Base-by-base conservation (phyloP, 225 moss, liverwort and hornwort genomes). In the Polytrichum commune region DNA sequence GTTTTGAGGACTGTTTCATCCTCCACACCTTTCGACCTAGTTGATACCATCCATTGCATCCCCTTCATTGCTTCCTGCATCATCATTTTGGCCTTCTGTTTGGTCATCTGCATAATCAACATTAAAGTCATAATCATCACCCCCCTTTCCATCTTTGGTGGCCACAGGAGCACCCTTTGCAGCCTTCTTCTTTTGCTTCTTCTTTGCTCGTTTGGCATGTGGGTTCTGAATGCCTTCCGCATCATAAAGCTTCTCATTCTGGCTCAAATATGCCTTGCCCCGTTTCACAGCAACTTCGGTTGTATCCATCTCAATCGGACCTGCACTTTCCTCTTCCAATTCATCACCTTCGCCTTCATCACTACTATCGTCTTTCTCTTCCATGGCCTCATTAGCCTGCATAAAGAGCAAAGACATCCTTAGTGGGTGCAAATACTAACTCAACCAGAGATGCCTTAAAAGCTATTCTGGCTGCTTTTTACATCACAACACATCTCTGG, bases 201-300 rank as follows among this genome's bases (percentile, higher is more conserved):
- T 89, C 69, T 75, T 76, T 20, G 86, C 89, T 73, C 89, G 78
- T 62, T 79, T 86, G 54, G 74, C 73, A 63, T 89, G 86, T n/a
- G 89, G 89, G 29, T 89, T 89, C 65, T 83, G 81, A 64, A 89
- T 89, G 63, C 86, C 86, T 70, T 86, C 86, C 5, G 83, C 86
- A 66, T 86, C 89, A 61, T 89, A 89, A 13, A 89, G 83, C 73
- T 75, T 86, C 60, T 89, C 86, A 63, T 89, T 89, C 81, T 89
- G 89, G 75, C 77, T 86, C 70, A 86, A 79, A 55, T 81, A 89
- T 18, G 73, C 79, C 62, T 75, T 78, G 29, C 89, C 89, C 35
- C 89, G 75, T 68, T 81, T 83, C 58, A 77, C 72, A 63, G 72
- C 69, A 20, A 56, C 79, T 81, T 84, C 86, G n/a, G 74, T 63